phyloP scores from a whole-genome alignment of 495 filamentous ascomycete species.

The Sordaria brevicollis region DNA sequence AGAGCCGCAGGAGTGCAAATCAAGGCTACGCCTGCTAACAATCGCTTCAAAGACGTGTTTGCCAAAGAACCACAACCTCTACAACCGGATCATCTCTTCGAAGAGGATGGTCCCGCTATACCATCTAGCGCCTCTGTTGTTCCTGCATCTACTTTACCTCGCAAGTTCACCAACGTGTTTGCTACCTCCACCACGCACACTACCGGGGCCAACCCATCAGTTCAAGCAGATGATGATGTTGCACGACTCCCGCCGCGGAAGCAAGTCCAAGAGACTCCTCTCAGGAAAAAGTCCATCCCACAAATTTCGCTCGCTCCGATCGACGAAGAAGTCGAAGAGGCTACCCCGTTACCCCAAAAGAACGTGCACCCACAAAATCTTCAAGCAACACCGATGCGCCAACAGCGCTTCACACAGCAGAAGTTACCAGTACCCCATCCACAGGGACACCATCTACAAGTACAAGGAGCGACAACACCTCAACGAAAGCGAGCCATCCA shows the following conservation, averaged over 20 bases:
- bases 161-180: conserved; percentile 21
- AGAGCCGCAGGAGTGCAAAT: conserved; percentile 52
- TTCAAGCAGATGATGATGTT: background rate
- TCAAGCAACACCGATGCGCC: background rate
- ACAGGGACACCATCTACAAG: background rate
- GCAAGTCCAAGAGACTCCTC: background rate
- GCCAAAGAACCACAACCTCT: conserved; percentile 8
- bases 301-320: background rate
- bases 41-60: conserved; percentile 39
- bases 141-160: conserved; percentile 28
- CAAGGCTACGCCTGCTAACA: conserved; percentile 63
- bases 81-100: background rate
- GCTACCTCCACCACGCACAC: background rate
- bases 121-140: conserved; percentile 22
- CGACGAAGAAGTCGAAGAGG: background rate
- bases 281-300: background rate
- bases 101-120: conserved; percentile 7
- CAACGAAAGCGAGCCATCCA: background rate
- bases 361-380: background rate
- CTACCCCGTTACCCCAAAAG: background rate
- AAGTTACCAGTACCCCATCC: background rate
- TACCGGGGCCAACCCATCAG: background rate
- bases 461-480: background rate
- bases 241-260: background rate
- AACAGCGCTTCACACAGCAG: background rate